phyloP scores from a whole-genome alignment of 2,329 filamentous ascomycete genomes.

The Penicillium thymicola region DNA sequence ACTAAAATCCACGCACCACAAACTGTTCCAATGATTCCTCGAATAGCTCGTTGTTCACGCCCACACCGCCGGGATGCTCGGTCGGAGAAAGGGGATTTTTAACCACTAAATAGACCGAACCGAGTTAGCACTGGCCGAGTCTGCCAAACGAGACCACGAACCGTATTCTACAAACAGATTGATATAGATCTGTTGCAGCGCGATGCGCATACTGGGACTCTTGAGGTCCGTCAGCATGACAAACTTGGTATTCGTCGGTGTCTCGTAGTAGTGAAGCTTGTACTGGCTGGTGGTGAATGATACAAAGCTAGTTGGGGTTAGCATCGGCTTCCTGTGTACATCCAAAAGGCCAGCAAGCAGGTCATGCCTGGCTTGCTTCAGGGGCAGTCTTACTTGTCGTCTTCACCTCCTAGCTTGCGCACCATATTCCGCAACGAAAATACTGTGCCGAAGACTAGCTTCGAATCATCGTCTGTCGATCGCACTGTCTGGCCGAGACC shows the following conservation, averaged over 20 bases:
- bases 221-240: slow-evolving; percentile 93
- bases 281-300: slow-evolving; percentile 91
- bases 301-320: slow-evolving; percentile 64
- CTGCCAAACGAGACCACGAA: slow-evolving; percentile 34
- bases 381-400: slow-evolving; percentile 60
- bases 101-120: slow-evolving; percentile 46
- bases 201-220: slow-evolving; percentile 85
- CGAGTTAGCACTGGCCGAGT: slow-evolving; percentile 5
- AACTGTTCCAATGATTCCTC: slow-evolving; percentile 56
- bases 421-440: slow-evolving; percentile 97
- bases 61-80: slow-evolving; percentile 60
- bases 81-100: slow-evolving; percentile 62
- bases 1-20: slow-evolving; percentile 39
- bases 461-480: slow-evolving; percentile 76
- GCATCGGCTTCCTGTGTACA: background rate
- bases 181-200: slow-evolving; percentile 96
- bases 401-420: slow-evolving; percentile 86
- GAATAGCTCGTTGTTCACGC: slow-evolving; percentile 64
- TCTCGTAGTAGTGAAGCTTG: slow-evolving; percentile 99
- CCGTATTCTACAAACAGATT: slow-evolving; percentile 97
- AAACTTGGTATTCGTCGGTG: slow-evolving; percentile 90
- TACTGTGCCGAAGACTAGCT: slow-evolving; percentile 94
- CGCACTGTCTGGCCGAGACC: slow-evolving; percentile 42
- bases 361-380: background rate
- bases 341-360: background rate